phyloP scores from a whole-genome alignment of 306 rosid species.

The Neltuma alba region DNA sequence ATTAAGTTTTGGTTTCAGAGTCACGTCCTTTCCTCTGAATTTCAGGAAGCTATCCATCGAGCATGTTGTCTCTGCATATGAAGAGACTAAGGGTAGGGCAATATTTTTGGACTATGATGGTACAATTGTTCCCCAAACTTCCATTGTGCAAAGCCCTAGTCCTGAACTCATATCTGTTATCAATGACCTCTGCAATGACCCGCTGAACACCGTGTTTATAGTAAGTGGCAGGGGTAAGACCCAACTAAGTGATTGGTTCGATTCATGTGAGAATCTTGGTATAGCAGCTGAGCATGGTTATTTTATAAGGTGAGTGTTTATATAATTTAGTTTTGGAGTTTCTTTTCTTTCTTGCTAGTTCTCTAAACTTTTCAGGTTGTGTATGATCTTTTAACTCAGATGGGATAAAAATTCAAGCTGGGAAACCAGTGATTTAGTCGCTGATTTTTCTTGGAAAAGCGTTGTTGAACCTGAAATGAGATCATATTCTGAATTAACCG shows the following conservation, averaged over 20 bases:
- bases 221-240: conserved; percentile 68
- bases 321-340: neutral
- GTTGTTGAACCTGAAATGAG: conserved; percentile 72
- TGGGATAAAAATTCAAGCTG: conserved; percentile 59
- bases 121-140: conserved; percentile 54
- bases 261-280: conserved; percentile 68
- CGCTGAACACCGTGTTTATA: conserved; percentile 68
- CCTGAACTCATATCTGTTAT: conserved; percentile 64
- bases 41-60: conserved; percentile 59
- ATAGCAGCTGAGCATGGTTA: conserved; percentile 87
- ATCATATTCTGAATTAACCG: conserved; percentile 62
- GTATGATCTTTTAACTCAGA: conserved; percentile 38
- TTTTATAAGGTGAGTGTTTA: conserved; percentile 57
- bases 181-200: conserved; percentile 61
- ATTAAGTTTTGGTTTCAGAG: conserved; percentile 59
- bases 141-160: conserved; percentile 50
- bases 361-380: conserved; percentile 15
- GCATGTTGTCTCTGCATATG: conserved; percentile 52
- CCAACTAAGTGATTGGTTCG: conserved; percentile 59
- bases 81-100: conserved; percentile 57
- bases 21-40: conserved; percentile 70
- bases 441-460: conserved; percentile 57
- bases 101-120: conserved; percentile 79
- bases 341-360: neutral
- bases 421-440: conserved; percentile 49